Percentiles rank a stretch among this genome's conserved stretches.
These are phyloP conservation scores for Trichomonas vaginalis DNA, from an alignment of 208 protist species.

Conservation along the genomic window DNA sequence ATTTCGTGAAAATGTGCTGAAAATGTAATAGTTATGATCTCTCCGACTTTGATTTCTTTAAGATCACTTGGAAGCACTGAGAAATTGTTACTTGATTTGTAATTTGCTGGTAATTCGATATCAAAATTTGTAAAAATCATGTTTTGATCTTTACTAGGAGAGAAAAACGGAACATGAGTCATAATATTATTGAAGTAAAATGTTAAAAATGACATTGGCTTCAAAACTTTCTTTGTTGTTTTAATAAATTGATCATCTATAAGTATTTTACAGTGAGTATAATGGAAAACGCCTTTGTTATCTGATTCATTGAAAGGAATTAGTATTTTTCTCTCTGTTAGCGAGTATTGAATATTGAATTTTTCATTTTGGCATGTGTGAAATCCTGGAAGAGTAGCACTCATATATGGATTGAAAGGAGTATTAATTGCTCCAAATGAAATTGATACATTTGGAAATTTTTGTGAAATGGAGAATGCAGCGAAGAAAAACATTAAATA, in stretches of 20 bases:
- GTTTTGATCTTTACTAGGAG: neutral
- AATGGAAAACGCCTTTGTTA: neutral
- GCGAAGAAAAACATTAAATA: too few relatives aligned
- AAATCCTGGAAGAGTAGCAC: neutral
- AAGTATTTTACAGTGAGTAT: neutral
- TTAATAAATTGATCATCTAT: neutral
- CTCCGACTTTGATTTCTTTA: neutral
- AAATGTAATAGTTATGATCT: neutral
- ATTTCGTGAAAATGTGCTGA: neutral
- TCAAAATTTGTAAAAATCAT: neutral
- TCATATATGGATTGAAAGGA: neutral
- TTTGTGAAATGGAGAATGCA: too few relatives aligned
- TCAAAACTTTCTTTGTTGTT: neutral
- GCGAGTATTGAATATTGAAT: neutral
- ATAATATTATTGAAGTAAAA: neutral
- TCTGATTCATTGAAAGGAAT: neutral
- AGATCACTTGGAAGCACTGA: neutral
- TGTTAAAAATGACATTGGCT: neutral
- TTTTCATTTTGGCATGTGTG: neutral
- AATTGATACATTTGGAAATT: neutral
- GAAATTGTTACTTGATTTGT: neutral
- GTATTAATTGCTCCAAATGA: neutral
- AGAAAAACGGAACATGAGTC: neutral
- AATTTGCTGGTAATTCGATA: too few relatives aligned
- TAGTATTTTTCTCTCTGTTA: neutral